These are phyloP conservation scores for Pythium sp. DNA, from an alignment of 352 stramenopile species.

Conservation along the genomic window DNA sequence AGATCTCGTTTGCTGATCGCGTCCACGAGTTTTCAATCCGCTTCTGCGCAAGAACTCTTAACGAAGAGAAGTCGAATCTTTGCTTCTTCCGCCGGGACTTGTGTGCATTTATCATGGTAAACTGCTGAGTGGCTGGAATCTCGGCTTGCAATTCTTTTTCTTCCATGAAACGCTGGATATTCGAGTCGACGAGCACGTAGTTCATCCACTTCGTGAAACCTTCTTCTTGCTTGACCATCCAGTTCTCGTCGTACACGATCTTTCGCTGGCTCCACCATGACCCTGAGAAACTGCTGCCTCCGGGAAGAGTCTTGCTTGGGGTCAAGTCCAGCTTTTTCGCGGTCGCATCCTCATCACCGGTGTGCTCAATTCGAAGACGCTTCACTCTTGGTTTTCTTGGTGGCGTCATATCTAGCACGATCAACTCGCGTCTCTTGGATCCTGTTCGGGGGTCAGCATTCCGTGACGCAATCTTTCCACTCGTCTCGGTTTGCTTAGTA, in stretches of 20 bases:
- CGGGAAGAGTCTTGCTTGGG: neutral
- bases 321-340: slow-evolving; percentile 15
- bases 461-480: slow-evolving; percentile 9
- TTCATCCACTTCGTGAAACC: slow-evolving; percentile 88
- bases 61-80: slow-evolving; percentile 59
- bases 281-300: slow-evolving; percentile 26
- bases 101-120: neutral
- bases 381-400: slow-evolving; percentile 28
- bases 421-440: slow-evolving; percentile 32
- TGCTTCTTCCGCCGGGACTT: slow-evolving; percentile 15
- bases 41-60: slow-evolving; percentile 72
- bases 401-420: slow-evolving; percentile 45
- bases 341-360: slow-evolving; percentile 2
- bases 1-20: slow-evolving; percentile 54
- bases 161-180: slow-evolving; percentile 33
- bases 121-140: neutral
- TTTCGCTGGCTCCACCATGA: slow-evolving; percentile 79
- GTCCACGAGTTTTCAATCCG: slow-evolving; percentile 68
- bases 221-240: slow-evolving; percentile 78
- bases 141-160: slow-evolving; percentile 25
- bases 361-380: slow-evolving; percentile 13
- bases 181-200: slow-evolving; percentile 71
- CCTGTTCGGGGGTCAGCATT: neutral
- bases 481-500: neutral
- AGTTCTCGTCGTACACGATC: slow-evolving; percentile 68